phyloP scores from a whole-genome alignment of 1,284 basidiomycete genomes.

The Trametes sp. region DNA sequence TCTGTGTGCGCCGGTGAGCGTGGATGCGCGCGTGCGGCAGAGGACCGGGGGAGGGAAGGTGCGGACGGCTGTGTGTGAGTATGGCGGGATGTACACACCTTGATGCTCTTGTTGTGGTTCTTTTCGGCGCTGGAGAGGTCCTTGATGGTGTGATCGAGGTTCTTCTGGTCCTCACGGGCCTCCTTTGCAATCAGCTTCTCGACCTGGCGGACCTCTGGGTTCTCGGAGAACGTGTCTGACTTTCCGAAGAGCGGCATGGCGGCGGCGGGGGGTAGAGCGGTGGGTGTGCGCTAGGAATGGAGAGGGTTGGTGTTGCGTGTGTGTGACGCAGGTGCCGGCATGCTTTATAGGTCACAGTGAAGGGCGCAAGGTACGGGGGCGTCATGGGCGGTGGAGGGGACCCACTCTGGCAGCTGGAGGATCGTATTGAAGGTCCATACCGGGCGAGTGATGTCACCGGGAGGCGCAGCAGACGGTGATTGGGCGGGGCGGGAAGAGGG shows the following conservation, averaged over 20 bases:
- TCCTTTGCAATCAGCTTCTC: conserved; percentile 57
- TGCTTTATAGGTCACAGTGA: conserved; percentile 10
- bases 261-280: conserved; percentile 5
- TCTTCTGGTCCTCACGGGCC: conserved; percentile 54
- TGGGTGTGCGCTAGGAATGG: conserved; percentile 4
- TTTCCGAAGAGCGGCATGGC: conserved; percentile 37
- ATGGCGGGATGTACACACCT: conserved; percentile 43
- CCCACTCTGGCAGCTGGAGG: neutral
- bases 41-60: neutral
- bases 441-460: conserved; percentile 12
- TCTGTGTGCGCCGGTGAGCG: conserved; percentile 41
- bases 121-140: conserved; percentile 57
- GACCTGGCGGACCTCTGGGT: conserved; percentile 48
- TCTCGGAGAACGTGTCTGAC: conserved; percentile 34
- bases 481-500: neutral
- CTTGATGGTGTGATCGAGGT: conserved; percentile 53
- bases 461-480: neutral
- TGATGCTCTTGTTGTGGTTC: conserved; percentile 53
- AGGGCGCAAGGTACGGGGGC: neutral
- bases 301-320: neutral
- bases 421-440: neutral
- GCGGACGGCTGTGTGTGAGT: neutral
- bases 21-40: neutral
- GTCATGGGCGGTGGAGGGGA: conserved; percentile 12
- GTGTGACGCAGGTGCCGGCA: neutral